Conservation (phyloP, 2,329 filamentous ascomycete genomes). For the Monosporascus sp. region DNA sequence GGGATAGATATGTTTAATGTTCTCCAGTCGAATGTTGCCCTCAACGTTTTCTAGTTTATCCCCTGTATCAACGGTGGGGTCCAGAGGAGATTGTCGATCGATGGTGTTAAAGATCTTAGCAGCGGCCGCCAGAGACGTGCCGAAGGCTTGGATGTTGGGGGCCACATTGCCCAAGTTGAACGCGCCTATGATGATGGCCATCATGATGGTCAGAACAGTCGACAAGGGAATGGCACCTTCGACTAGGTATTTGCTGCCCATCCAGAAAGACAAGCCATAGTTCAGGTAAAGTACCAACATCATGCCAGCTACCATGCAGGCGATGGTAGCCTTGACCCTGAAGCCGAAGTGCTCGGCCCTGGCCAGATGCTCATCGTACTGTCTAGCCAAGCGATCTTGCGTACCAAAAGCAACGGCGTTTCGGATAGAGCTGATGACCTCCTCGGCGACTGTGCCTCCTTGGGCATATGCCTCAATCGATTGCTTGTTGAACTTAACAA, state of each 20-base stretch:
- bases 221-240: slow-evolving; percentile 60
- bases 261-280: slow-evolving; percentile 85
- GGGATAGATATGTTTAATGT: slow-evolving; percentile 90
- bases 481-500: slow-evolving; percentile 75
- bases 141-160: slow-evolving; percentile 82
- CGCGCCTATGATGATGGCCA: slow-evolving; percentile 88
- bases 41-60: slow-evolving; percentile 65
- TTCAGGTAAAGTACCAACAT: slow-evolving; percentile 82
- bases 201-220: slow-evolving; percentile 75
- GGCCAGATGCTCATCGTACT: slow-evolving; percentile 73
- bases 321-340: slow-evolving; percentile 67
- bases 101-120: slow-evolving; percentile 93
- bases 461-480: slow-evolving; percentile 74
- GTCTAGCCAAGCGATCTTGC: slow-evolving; percentile 80
- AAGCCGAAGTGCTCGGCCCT: slow-evolving; percentile 72
- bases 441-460: slow-evolving; percentile 85
- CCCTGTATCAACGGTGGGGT: slow-evolving; percentile 68
- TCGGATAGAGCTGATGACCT: slow-evolving; percentile 88
- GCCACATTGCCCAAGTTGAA: slow-evolving; percentile 86
- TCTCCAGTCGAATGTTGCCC: slow-evolving; percentile 73
- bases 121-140: slow-evolving; percentile 74
- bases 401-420: slow-evolving; percentile 92
- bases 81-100: slow-evolving; percentile 78
- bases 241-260: slow-evolving; percentile 71
- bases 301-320: slow-evolving; percentile 76